Percentiles rank a stretch among this genome's conserved stretches.
phyloP scores from a whole-genome alignment of 1,139 yeast species.

The Debaryomycetaceae sp. region DNA sequence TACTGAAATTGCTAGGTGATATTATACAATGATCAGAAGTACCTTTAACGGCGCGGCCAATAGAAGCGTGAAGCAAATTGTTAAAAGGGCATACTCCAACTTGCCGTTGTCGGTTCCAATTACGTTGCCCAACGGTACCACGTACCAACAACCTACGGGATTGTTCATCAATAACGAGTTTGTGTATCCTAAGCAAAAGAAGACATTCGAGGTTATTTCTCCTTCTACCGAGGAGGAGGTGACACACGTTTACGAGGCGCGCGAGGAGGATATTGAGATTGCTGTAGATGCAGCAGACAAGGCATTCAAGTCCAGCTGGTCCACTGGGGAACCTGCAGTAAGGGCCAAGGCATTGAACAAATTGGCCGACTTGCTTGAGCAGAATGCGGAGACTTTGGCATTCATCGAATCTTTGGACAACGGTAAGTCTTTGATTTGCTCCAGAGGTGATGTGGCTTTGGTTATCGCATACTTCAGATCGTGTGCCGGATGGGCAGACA shows the following conservation, averaged over 20 bases:
- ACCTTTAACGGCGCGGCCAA: constrained; percentile 7
- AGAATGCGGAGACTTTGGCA: constrained; percentile 56
- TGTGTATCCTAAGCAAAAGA: constrained; percentile 39
- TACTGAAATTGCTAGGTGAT: too few relatives aligned
- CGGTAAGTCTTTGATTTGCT: constrained; percentile 66
- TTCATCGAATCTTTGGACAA: constrained; percentile 75
- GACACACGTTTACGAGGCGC: constrained; percentile 66
- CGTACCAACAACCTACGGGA: constrained; percentile 62
- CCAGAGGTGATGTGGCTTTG: constrained; percentile 57
- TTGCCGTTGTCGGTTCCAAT: constrained; percentile 47
- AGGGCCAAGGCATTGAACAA: constrained; percentile 54
- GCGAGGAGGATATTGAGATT: constrained; percentile 62
- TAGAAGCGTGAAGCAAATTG: neutral
- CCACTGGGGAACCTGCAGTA: constrained; percentile 37
- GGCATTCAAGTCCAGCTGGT: constrained; percentile 53
- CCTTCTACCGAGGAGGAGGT: constrained; percentile 70
- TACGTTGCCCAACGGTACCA: constrained; percentile 50
- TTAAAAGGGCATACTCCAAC: constrained; percentile 10
- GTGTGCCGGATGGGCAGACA: constrained; percentile 85
- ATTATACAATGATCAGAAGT: constrained; percentile 11
- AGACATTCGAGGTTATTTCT: constrained; percentile 56
- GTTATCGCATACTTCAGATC: constrained; percentile 62
- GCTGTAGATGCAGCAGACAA: constrained; percentile 79
- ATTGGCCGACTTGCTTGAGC: constrained; percentile 63
- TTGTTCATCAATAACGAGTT: constrained; percentile 55